phyloP scores from a whole-genome alignment of 192 early-diverging fungal species.

The Linnemannia hyalina region DNA sequence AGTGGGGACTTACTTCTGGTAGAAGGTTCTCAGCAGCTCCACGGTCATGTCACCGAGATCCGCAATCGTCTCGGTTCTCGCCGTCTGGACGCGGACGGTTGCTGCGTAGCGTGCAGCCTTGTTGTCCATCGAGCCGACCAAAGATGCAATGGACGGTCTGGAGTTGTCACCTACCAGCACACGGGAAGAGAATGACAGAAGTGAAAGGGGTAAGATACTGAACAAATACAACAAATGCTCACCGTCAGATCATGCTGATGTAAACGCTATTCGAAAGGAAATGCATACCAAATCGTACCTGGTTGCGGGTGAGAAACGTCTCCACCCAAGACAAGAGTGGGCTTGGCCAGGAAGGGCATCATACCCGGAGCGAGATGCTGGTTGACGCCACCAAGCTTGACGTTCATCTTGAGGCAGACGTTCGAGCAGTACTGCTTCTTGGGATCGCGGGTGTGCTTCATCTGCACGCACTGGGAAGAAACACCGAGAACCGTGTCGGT shows the following conservation, averaged over 20 bases:
- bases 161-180: slow-evolving; percentile 45
- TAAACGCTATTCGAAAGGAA: background rate
- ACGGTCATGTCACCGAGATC: slow-evolving; percentile 75
- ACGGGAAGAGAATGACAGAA: slow-evolving; percentile 10
- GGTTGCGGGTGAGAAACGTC: slow-evolving; percentile 90
- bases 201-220: background rate
- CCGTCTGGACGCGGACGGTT: slow-evolving; percentile 71
- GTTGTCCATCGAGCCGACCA: slow-evolving; percentile 75
- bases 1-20: slow-evolving; percentile 43
- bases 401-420: slow-evolving; percentile 94
- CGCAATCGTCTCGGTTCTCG: slow-evolving; percentile 77
- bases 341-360: slow-evolving; percentile 76
- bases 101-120: slow-evolving; percentile 73
- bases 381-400: slow-evolving; percentile 94
- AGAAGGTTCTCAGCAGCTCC: slow-evolving; percentile 76
- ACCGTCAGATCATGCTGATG: background rate
- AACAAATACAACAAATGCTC: background rate
- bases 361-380: slow-evolving; percentile 69
- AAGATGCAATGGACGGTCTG: slow-evolving; percentile 81
- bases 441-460: slow-evolving; percentile 81
- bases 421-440: slow-evolving; percentile 97
- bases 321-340: slow-evolving; percentile 91
- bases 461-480: slow-evolving; percentile 92
- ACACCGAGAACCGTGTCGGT: slow-evolving; percentile 93
- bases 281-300: slow-evolving; percentile 44